Evolutionary conservation across 768 basidiomycete genomes (phyloP).

Genomic region (Chlorophyllum brunneum): DNA sequence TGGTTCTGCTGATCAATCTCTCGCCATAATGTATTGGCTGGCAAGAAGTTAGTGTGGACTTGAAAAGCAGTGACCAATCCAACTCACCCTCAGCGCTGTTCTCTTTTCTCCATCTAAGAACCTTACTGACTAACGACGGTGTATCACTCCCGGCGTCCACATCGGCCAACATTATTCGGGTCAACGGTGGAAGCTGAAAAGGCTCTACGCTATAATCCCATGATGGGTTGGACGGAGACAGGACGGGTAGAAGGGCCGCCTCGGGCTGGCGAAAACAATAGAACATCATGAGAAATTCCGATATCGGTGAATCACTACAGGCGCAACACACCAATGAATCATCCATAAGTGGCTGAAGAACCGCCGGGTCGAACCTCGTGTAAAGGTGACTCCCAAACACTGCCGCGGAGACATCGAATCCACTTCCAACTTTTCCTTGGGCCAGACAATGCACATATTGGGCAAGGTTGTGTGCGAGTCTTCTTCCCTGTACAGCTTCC

Average conservation of each 20-base stretch:
- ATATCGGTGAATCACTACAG: neutral
- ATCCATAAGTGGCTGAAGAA: conserved; percentile 64
- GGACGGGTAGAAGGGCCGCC: conserved; percentile 43
- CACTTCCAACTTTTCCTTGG: conserved; percentile 97
- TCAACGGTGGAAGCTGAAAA: conserved; percentile 80
- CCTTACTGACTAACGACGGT: conserved; percentile 88
- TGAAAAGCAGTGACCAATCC: neutral
- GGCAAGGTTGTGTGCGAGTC: conserved; percentile 85
- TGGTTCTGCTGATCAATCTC: conserved; percentile 60
- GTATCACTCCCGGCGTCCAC: conserved; percentile 96
- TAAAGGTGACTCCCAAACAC: conserved; percentile 95
- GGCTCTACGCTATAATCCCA: conserved; percentile 74
- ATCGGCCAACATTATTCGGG: conserved; percentile 87
- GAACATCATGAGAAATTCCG: conserved; percentile 5
- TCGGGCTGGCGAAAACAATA: conserved; percentile 14
- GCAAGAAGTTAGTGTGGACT: neutral
- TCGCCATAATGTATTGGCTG: conserved; percentile 66
- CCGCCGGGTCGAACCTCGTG: conserved; percentile 75
- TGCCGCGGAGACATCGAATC: conserved; percentile 94
- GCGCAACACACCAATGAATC: conserved; percentile 39
- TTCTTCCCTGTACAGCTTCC: conserved; percentile 21
- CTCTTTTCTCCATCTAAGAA: conserved; percentile 82
- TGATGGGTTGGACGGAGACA: conserved; percentile 57
- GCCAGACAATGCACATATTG: conserved; percentile 95
- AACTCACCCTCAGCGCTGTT: conserved; percentile 50